Evolutionary conservation across 352 stramenopile genomes (phyloP).

Genomic region (Globisporangium nodosum): DNA sequence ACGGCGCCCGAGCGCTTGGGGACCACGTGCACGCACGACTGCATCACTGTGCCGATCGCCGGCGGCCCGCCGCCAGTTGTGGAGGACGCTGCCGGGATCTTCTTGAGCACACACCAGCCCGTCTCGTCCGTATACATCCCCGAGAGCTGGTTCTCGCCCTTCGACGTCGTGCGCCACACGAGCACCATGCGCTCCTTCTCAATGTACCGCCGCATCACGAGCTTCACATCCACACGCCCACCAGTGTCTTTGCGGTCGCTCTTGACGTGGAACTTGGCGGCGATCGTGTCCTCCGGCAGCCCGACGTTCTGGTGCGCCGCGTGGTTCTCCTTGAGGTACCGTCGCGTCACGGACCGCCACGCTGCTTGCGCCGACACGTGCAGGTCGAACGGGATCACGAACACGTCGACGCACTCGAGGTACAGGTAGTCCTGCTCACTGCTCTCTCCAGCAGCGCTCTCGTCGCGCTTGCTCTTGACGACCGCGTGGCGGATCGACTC

Average conservation of each 20-base stretch:
- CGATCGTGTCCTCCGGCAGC: constrained; percentile 30
- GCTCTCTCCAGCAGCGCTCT: not conserved
- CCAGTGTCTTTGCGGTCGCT: constrained; percentile 18
- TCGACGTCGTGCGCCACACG: constrained; percentile 41
- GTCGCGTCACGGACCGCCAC: constrained; percentile 31
- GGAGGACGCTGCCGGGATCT: constrained; percentile 5
- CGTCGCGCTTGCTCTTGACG: constrained; percentile 18
- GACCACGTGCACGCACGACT: constrained; percentile 12
- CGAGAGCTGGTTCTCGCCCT: constrained; percentile 29
- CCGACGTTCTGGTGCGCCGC: constrained; percentile 19
- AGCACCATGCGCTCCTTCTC: constrained; percentile 41
- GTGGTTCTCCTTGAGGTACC: constrained; percentile 25
- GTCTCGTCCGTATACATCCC: constrained; percentile 61
- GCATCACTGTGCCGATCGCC: constrained; percentile 12
- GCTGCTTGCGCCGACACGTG: constrained; percentile 21
- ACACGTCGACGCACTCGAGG: constrained; percentile 33
- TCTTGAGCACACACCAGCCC: constrained; percentile 45
- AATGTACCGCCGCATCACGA: constrained; percentile 45
- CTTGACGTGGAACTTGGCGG: constrained; percentile 31
- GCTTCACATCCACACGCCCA: constrained; percentile 27
- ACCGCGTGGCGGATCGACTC: constrained; percentile 38
- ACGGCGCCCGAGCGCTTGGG: not conserved
- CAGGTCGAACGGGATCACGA: constrained; percentile 36
- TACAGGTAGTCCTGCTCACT: constrained; percentile 25
- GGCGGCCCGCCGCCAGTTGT: not conserved